phyloP scores from a whole-genome alignment of 768 basidiomycete species.

The Auriscalpium microsporum region DNA sequence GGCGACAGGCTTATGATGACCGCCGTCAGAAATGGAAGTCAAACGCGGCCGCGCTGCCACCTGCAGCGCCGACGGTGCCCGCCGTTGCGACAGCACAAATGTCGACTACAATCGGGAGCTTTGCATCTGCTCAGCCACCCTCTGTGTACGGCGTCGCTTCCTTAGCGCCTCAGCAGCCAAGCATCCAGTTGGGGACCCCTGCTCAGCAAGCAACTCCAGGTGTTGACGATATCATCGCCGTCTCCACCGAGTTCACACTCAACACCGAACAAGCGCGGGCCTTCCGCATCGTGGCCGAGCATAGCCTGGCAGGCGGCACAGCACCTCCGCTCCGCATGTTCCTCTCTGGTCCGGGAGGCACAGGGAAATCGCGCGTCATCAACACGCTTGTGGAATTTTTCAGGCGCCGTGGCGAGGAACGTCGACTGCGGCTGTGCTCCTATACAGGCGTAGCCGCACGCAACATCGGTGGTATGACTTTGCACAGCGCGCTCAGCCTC shows the following conservation, averaged over 20 bases:
- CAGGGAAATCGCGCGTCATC: conserved; percentile 35
- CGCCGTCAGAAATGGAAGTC: not conserved
- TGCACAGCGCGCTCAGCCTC: conserved; percentile 26
- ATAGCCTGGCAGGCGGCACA: conserved; percentile 10
- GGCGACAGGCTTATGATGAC: not conserved
- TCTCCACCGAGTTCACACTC: conserved; percentile 18
- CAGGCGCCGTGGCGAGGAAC: conserved; percentile 5
- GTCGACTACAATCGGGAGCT: no score
- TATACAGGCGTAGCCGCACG: conserved; percentile 34
- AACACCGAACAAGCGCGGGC: conserved; percentile 28
- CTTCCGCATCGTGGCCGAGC: conserved; percentile 24
- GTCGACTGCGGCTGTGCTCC: conserved; percentile 23
- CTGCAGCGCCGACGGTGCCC: no score
- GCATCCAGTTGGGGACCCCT: no score
- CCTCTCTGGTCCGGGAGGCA: conserved; percentile 32
- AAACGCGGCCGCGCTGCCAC: not conserved
- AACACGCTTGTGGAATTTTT: conserved; percentile 28
- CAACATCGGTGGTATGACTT: conserved; percentile 31
- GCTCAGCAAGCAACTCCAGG: not conserved
- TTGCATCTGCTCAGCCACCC: no score
- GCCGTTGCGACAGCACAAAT: no score
- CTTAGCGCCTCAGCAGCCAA: not conserved
- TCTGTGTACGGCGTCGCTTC: no score
- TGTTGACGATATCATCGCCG: not conserved
- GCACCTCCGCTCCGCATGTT: conserved; percentile 25